Base-by-base conservation (phyloP, 371 early-diverging fungal species). In the Rhizomucor miehei region DNA sequence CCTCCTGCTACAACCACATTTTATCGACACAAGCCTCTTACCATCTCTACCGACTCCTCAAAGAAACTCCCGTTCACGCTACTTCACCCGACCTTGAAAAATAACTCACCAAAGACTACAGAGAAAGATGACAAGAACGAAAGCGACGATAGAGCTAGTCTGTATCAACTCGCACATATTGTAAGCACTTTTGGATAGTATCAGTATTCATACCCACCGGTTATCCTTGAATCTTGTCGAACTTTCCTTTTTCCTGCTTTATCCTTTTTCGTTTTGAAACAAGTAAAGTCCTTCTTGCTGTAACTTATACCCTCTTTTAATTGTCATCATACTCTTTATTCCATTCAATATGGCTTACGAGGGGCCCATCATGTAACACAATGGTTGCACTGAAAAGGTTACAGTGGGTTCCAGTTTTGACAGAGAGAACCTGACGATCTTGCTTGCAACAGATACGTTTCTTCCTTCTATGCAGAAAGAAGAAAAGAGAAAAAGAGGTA, bases 141-240 rank as follows among this genome's bases (percentile, higher is more conserved):
- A 9, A 20, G 14, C 13, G 43, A 45, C 20, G 34, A n/a, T 38
- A 43, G 13, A 24, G 19, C 17, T 23, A 43, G 57, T 24, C 41
- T 62, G 34, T 17, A 47, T 10, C 62, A 62, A 38, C 41, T 62
- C 13, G 62, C 62, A 25, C 45, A 62, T 44, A 48, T 62, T 44
- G 63, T 62, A 16, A 62, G 63, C 47, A 53, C 63, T 20, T 62
- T 62, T 62, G 57, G 57, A 39, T 62, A 29, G 52, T 40, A 29
- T 20, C 24, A 46, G n/a, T 24, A 2, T 6, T 19, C 24, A 16
- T 20, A 19, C 20, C 46, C 24, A 5, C 24, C 3, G 17, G 5
- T 46, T 44, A 9, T 44, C 9, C 46, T 20, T 16, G 11, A 3
- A 14, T 4, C 41, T 41, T 12, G 3, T 11, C 3, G 41, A 6